Evolutionary conservation across 441 rosid species (phyloP), one percentile per base, ranked within the genome.

Genomic region (Eutrema salsugineum): DNA sequence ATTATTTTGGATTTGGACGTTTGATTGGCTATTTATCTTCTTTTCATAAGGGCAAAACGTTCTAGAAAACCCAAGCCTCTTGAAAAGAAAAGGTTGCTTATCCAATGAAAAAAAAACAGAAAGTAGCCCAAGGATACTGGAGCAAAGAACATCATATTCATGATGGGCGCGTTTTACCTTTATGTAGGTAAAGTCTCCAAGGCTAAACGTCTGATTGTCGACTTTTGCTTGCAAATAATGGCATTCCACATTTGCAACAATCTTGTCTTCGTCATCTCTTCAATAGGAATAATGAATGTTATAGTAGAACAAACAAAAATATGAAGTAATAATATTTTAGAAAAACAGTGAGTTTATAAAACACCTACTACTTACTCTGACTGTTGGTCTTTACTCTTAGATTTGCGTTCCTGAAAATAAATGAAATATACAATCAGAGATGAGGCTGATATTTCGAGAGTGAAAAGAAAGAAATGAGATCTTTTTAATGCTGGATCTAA

Each of bases 171-270:
- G 44, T 32, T 76, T 78, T 86, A 92, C 99, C 97, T 80, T 79
- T 70, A 91, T 63, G 78, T 58, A 80, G 59, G 83, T 97, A 82
- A 89, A 95, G 76, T 92, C 99, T 62, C 92, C 96, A 64, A 92
- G 82, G 81, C 66, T 77, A 64, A 86, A 83, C 57, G 78, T 77
- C 72, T 78, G 76, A 28, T 84, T 86, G 19, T 64, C 79, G 63
- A 95, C 71, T 60, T 77, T 76, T 81, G 96, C 99, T 78, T 84
- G 93, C 66, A 70, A 66, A 70, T 91, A 92, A 83, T 92, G 99
- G 72, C 93, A 87, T 86, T 87, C 87, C 81, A 89, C 99, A 70
- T 92, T 86, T 81, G 86, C 80, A 63, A 89, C 78, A 75, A 92
- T 81, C 83, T 81, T 81, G 79, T 92, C 95, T 81, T 95, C 91